Evolutionary conservation across 805 yeast species (phyloP).

Genomic region (Monosporozyma servazzii): DNA sequence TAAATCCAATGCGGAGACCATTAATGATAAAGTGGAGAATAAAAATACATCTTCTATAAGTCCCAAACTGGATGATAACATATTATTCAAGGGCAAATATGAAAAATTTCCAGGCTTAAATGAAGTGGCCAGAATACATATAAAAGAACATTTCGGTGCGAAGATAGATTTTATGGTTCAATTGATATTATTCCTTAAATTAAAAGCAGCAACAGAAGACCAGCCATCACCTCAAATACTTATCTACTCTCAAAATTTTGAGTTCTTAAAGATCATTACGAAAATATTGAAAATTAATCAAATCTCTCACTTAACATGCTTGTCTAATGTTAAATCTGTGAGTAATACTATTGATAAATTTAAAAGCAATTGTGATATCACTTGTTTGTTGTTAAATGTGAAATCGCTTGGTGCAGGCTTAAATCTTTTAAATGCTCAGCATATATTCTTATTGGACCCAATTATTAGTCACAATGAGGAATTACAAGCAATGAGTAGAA

Average conservation of each 20-base stretch:
- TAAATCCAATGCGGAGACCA: neutral
- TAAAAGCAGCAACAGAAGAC: conserved; percentile 34
- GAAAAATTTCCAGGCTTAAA: conserved; percentile 26
- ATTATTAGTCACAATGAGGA: conserved; percentile 80
- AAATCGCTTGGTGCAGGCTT: conserved; percentile 85
- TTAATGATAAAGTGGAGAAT: neutral
- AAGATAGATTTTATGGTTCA: conserved; percentile 77
- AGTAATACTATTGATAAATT: conserved; percentile 38
- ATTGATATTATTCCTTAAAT: conserved; percentile 56
- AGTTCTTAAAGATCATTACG: conserved; percentile 56
- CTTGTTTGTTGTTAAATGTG: conserved; percentile 81
- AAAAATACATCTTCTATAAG: neutral
- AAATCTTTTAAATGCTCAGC: conserved; percentile 85
- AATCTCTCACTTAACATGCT: conserved; percentile 34
- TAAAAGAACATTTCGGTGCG: conserved; percentile 60
- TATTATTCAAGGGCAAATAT: conserved; percentile 12
- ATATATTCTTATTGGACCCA: conserved; percentile 89
- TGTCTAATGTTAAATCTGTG: conserved; percentile 38
- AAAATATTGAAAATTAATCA: conserved; percentile 54
- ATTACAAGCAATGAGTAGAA: conserved; percentile 82
- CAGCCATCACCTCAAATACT: conserved; percentile 56
- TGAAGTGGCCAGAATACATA: conserved; percentile 37
- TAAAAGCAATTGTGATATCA: conserved; percentile 49
- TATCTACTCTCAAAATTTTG: conserved; percentile 84
- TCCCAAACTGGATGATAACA: neutral